Base-by-base conservation (phyloP, 1,139 yeast species). In the Yamadazyma taylorii region DNA sequence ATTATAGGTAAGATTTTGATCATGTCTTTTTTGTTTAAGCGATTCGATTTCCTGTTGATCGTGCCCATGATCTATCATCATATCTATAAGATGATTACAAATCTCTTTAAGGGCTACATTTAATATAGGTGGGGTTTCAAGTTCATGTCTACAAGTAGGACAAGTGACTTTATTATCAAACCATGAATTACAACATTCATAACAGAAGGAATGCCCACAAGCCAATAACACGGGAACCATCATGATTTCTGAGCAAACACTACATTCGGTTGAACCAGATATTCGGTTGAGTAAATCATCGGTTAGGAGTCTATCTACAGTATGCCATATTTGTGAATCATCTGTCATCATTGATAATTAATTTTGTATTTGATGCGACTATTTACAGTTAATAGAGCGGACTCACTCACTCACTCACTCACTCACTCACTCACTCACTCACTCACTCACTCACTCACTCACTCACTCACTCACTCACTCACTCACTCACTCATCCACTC, bases 141-240 rank as follows among this genome's bases (percentile, higher is more conserved):
- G 55, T 4, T 58, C 64, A 22, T 61, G 61, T 7, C 85, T 64
- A 51, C 85, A 79, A 1, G 74, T 60, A 7, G 85, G 85, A 50
- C 85, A 79, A 32, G 76, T 66, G 38, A 62, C 56, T 39, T 67
- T 68, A 38, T 63, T 69, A 17, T 61, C 61, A 41, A 79, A 66
- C 85, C 85, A 79, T 14, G 66, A 60, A 17, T 58, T 53, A 19
- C 78, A 56, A 46, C 85, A 79, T 39, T 63, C 67, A 47, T 69
- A 70, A 51, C 76, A 70, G 44, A 68, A 68, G 3, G 72, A 60
- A 45, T 70, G 76, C 14, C 76, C 77, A 50, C 77, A 71, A 21
- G 61, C 56, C 7, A 66, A 53, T 14, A 66, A 51, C 36, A 68
- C 65, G 5, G 77, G 77, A 3, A 65, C 65, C 43, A 63, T 62